A percentile compares a stretch with the other conserved stretches of the same genome.
Conservation (phyloP, 1,284 basidiomycete genomes). For the Cutaneotrichosporon dermatis region DNA sequence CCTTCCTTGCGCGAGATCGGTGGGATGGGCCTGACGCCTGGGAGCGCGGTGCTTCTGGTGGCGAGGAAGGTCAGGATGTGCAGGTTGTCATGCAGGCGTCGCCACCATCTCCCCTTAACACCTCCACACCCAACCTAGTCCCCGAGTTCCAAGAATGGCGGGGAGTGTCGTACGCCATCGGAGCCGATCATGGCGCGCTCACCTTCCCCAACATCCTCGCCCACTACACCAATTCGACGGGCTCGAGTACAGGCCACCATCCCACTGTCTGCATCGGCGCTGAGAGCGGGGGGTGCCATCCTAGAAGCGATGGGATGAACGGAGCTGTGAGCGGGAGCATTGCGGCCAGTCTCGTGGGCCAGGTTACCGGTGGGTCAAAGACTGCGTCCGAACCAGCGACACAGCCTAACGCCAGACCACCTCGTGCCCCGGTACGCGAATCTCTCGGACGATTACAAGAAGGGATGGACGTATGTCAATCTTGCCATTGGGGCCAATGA, state of each 20-base stretch:
- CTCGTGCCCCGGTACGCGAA: slow-evolving; percentile 37
- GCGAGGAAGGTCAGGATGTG: too few species aligned
- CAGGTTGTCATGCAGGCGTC: too few species aligned
- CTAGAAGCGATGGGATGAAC: slow-evolving; percentile 37
- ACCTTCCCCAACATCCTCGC: slow-evolving; percentile 41
- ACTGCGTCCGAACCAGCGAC: not conserved
- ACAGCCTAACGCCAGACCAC: slow-evolving; percentile 31
- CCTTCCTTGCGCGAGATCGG: slow-evolving; percentile 30
- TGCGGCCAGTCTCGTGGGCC: slow-evolving; percentile 23
- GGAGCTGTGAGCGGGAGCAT: slow-evolving; percentile 38
- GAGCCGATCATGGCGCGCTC: slow-evolving; percentile 39
- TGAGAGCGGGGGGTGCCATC: slow-evolving; percentile 12
- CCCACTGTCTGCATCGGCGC: slow-evolving; percentile 23
- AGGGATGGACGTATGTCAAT: slow-evolving; percentile 47
- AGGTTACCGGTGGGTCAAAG: slow-evolving; percentile 31
- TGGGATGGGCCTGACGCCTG: too few species aligned
- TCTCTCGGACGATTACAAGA: slow-evolving; percentile 14
- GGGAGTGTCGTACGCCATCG: slow-evolving; percentile 47
- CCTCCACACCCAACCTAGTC: not conserved
- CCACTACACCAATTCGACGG: slow-evolving; percentile 24
- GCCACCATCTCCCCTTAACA: too few species aligned
- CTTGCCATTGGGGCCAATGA: slow-evolving; percentile 49
- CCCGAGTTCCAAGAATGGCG: slow-evolving; percentile 41
- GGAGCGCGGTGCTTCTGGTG: too few species aligned
- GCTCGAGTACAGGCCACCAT: slow-evolving; percentile 33